A percentile compares a stretch with the other conserved stretches of the same genome.
Conservation (phyloP, 2,329 filamentous ascomycete genomes). For the Ceratocystis destructans region DNA sequence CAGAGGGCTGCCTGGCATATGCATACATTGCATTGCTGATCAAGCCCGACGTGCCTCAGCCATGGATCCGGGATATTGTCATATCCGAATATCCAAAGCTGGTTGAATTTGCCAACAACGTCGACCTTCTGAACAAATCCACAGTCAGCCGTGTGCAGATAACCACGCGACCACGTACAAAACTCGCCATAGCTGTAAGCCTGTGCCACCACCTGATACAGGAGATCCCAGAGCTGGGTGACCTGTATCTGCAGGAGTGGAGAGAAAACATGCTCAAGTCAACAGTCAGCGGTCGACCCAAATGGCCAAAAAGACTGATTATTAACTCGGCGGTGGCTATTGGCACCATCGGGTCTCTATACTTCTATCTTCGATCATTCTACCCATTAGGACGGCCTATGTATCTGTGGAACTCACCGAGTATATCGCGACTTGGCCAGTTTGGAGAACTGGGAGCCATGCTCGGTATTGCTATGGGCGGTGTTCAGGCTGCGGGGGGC, state of each 20-base stretch:
- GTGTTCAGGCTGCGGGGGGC: not conserved
- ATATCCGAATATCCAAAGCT: conserved; percentile 23
- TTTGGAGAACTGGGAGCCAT: conserved; percentile 38
- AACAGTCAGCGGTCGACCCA: not conserved
- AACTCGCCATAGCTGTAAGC: conserved; percentile 23
- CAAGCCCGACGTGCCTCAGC: conserved; percentile 33
- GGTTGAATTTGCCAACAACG: conserved; percentile 14
- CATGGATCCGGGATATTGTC: conserved; percentile 29
- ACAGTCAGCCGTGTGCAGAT: conserved; percentile 23
- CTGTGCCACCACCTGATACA: conserved; percentile 27
- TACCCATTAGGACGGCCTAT: conserved; percentile 34
- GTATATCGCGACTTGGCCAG: conserved; percentile 27
- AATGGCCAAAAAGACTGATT: conserved; percentile 20
- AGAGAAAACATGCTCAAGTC: conserved; percentile 24
- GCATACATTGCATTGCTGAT: conserved; percentile 69
- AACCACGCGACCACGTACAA: conserved; percentile 23
- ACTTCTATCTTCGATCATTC: conserved; percentile 29
- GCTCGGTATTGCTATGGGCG: conserved; percentile 24
- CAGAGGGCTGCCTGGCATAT: conserved; percentile 63
- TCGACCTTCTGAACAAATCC: conserved; percentile 17
- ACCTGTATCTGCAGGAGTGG: conserved; percentile 23
- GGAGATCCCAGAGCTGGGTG: conserved; percentile 25
- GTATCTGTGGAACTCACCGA: conserved; percentile 31
- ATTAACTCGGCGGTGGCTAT: conserved; percentile 26
- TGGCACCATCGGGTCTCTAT: conserved; percentile 28